Base-by-base conservation (phyloP, 2,329 filamentous ascomycete species). In the Aspergillus ibericus region DNA sequence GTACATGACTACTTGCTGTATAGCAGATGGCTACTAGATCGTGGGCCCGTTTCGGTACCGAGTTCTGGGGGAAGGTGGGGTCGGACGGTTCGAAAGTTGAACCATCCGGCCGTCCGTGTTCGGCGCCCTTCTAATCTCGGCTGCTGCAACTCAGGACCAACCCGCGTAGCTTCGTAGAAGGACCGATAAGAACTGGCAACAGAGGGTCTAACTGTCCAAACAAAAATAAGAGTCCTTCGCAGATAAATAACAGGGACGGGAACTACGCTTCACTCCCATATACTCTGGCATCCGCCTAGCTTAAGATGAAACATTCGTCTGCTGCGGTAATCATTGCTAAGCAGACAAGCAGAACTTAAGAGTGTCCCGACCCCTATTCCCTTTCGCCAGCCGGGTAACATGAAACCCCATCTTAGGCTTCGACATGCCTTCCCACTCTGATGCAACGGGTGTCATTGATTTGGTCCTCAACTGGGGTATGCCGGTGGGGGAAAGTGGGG, bases 391-490 rank as follows among this genome's bases (percentile, higher is more conserved):
- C 10, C 5, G 22, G 3, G 20, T 42, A 22, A 13, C 13, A 8
- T 18, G 18, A 20, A 12, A 20, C 7, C 5, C 9, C 29, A 29
- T 29, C 15, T 22, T 25, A 27, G 25, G n/a, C 9, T 32, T 12
- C 3, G 25, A 25, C 25, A 16, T 48, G n/a, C 27, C 44, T 18
- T 42, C 18, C 10, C 38, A 7, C 38, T 42, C 20, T 22, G 27
- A 47, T 47, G 44, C 44, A 48, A 16, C n/a, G n/a, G n/a, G 16
- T 48, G 44, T 29, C 44, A 48, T 29, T 48, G 44, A 48, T 48
- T 48, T 18, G 15, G n/a, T 16, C n/a, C 25, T 27, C 27, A 16
- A 32, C 44, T 32, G 25, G 22, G 42, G 18, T 46, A 15, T 27
- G 42, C 22, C 27, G 22, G 25, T 4, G 13, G 20, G 12, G 18